These are phyloP conservation scores for Tinospora cordifolia DNA, from an alignment of 164 flowering plant species.

Conservation along the genomic window DNA sequence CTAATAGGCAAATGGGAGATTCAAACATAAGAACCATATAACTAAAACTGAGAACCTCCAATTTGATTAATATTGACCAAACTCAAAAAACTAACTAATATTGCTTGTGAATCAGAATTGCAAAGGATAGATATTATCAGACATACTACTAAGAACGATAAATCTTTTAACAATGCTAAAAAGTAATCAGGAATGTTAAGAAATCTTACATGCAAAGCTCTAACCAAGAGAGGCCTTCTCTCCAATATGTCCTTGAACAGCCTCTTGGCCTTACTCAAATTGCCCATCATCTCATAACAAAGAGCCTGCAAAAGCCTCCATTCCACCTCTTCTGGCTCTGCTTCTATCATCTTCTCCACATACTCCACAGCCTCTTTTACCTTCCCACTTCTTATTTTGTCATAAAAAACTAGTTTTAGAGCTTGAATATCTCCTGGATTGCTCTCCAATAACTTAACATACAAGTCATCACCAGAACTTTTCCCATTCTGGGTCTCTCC, in stretches of 20 bases:
- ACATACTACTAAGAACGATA: too few species aligned
- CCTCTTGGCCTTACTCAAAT: slow-evolving; percentile 56
- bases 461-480: slow-evolving; percentile 45
- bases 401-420: slow-evolving; percentile 62
- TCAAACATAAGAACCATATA: too few species aligned
- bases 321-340: slow-evolving; percentile 72
- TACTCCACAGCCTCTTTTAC: slow-evolving; percentile 55
- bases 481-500: slow-evolving; percentile 21
- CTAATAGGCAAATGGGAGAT: too few species aligned
- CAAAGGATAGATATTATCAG: neutral
- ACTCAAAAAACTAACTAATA: too few species aligned
- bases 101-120: neutral
- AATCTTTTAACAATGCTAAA: neutral
- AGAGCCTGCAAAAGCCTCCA: slow-evolving; percentile 89
- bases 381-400: slow-evolving; percentile 69
- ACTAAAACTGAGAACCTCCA: neutral
- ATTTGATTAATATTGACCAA: neutral
- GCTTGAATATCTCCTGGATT: slow-evolving; percentile 65
- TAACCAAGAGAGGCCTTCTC: slow-evolving; percentile 64
- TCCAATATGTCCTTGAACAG: slow-evolving; percentile 62
- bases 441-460: slow-evolving; percentile 49
- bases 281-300: slow-evolving; percentile 73
- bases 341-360: slow-evolving; percentile 65
- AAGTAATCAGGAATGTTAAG: slow-evolving; percentile 4
- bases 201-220: slow-evolving; percentile 84